A percentile compares a stretch with the other conserved stretches of the same genome.
Conservation (phyloP, 78 protist genomes). For the Dictyostelium firmibasis region DNA sequence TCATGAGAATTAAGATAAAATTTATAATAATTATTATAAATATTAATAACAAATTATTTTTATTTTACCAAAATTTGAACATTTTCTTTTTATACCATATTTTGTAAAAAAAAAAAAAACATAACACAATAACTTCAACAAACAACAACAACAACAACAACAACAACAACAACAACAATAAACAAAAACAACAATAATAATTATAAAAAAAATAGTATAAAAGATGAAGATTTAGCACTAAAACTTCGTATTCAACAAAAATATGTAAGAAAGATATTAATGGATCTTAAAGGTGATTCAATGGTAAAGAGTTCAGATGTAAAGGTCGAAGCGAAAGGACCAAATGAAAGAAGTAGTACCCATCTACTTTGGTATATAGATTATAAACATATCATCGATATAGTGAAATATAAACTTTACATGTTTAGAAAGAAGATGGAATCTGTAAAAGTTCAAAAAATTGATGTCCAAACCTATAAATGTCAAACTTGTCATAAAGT, state of each 20-base stretch:
- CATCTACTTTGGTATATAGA: constrained; percentile 58
- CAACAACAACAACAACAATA: no score
- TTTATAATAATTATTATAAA: not conserved
- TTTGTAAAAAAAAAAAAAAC: not conserved
- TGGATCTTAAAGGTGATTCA: constrained; percentile 29
- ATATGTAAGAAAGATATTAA: constrained; percentile 29
- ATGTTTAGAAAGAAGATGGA: constrained; percentile 51
- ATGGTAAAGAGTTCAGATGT: constrained; percentile 29
- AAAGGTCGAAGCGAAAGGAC: constrained; percentile 43
- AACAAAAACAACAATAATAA: not conserved
- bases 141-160: no score
- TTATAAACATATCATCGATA: constrained; percentile 39
- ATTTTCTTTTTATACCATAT: no score
- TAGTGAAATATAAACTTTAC: constrained; percentile 27
- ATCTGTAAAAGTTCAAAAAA: constrained; percentile 3
- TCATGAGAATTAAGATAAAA: not conserved
- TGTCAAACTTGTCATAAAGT: constrained; percentile 8
- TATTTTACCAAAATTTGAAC: not conserved
- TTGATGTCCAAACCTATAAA: constrained; percentile 43
- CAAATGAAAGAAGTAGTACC: constrained; percentile 30
- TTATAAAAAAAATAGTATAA: constrained; percentile 6
- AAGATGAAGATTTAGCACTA: constrained; percentile 48
- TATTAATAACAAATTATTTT: not conserved
- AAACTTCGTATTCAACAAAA: constrained; percentile 25
- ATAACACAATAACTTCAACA: no score